Conservation (phyloP, 768 basidiomycete genomes). For the Mycena maculata region DNA sequence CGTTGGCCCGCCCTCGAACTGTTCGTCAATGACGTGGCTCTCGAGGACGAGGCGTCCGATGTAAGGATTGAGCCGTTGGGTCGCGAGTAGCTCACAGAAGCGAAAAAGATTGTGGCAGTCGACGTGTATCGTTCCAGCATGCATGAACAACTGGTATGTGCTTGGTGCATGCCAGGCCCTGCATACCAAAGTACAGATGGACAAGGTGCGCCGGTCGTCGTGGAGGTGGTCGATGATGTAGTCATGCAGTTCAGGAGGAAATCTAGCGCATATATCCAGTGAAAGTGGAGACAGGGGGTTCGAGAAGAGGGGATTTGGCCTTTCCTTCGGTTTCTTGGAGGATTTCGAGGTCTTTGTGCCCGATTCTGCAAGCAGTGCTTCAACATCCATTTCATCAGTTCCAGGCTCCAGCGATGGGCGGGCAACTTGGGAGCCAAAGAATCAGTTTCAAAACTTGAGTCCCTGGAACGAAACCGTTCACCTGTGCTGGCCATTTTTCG, state of each 20-base stretch:
- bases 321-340: not conserved
- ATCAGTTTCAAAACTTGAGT: too few species aligned
- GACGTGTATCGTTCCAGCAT: not conserved
- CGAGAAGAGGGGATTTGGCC: not conserved
- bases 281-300: not conserved
- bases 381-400: too few species aligned
- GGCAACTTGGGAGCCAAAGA: too few species aligned
- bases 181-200: slow-evolving; percentile 2
- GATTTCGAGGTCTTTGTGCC: not conserved
- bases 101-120: slow-evolving; percentile 1
- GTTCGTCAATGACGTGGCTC: slow-evolving; percentile 9
- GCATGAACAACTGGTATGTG: slow-evolving; percentile 7
- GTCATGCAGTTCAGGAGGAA: slow-evolving; percentile 11
- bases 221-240: slow-evolving; percentile 6
- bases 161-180: not conserved
- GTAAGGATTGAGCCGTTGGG: slow-evolving; percentile 7
- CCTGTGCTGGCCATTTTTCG: too few species aligned
- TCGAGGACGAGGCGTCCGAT: slow-evolving; percentile 23
- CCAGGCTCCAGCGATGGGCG: too few species aligned
- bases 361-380: too few species aligned
- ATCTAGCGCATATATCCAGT: not conserved
- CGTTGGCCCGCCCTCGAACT: not conserved
- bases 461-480: too few species aligned
- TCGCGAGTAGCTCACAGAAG: slow-evolving; percentile 15
- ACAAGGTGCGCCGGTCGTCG: not conserved